Evolutionary conservation across 805 yeast genomes (phyloP), one percentile per base, ranked within the genome.

Genomic region (Wickerhamiella occidentalis): DNA sequence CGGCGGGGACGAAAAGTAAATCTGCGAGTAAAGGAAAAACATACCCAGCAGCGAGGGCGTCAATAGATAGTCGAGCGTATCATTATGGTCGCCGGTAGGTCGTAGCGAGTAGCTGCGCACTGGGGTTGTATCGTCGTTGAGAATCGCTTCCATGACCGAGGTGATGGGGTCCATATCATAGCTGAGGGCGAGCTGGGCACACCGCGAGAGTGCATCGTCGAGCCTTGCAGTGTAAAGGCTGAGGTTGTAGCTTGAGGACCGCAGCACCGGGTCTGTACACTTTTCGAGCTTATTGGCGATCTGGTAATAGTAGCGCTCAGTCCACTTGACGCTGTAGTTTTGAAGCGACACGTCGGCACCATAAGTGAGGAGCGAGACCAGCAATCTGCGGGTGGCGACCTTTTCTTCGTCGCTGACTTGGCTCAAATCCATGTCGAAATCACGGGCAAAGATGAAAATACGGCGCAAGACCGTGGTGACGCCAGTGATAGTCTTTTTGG

Each of bases 291-390:
- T 55, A 36, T 58, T 52, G 45, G 61, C 59, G 50, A 67, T 53
- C 52, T 65, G 69, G 13, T 55, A 49, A 52, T 68, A 54, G 41
- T 61, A 54, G 38, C 66, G 55, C 56, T 62, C 47, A 51, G 63
- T 37, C 71, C 61, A 57, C 52, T 58, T 53, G 43, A 58, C 51
- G 50, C 59, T 30, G 26, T 54, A 54, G 19, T 55, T 56, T 44
- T 67, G 66, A 25, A 69, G 56, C 17, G 70, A 55, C 11, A 71
- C 58, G 36, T 71, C 74, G 12, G 77, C 64, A 1, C 74, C 60
- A 56, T 77, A 73, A 1, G 88, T 74, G 18, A 82, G 55, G 43
- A 83, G 74, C 43, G 80, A 73, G 36, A 79, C 77, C 47, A 90
- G 65, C 38, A 87, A 65, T 55, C 75, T 76, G 33, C 85, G 71